Conservation (phyloP, 331 rosid species). For the Acacia concinna region DNA sequence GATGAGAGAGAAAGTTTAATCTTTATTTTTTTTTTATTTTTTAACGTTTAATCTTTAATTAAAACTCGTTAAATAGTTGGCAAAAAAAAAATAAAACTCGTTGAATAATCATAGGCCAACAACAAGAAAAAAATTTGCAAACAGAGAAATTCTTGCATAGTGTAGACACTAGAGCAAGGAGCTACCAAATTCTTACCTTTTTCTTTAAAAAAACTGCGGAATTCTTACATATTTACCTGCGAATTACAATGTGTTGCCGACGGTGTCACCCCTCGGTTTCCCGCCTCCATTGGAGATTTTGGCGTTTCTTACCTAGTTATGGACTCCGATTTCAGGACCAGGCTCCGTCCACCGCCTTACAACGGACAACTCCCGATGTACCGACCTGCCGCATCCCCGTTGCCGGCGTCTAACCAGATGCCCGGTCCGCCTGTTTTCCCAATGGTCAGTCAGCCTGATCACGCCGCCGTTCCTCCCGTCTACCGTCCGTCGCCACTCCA, state of each 20-base stretch:
- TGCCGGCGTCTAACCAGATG: conserved; percentile 35
- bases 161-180: too few species aligned
- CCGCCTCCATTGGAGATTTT: background rate
- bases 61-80: too few species aligned
- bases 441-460: conserved; percentile 29
- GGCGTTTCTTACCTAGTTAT: background rate
- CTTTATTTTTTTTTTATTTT: too few species aligned
- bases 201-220: too few species aligned
- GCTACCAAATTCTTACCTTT: too few species aligned
- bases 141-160: too few species aligned
- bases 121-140: too few species aligned
- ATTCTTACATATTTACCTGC: too few species aligned
- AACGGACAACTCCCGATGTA: conserved; percentile 37
- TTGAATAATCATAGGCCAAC: too few species aligned
- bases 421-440: conserved; percentile 39
- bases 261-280: background rate
- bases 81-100: too few species aligned
- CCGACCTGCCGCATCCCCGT: conserved; percentile 31
- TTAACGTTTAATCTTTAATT: too few species aligned
- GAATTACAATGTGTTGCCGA: background rate
- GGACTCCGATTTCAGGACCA: conserved; percentile 48
- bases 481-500: conserved; percentile 41
- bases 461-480: conserved; percentile 22
- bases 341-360: conserved; percentile 34
- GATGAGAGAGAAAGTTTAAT: background rate